phyloP scores from a whole-genome alignment of 2,329 filamentous ascomycete species.

The Pseudophaeomoniella oleicola region DNA sequence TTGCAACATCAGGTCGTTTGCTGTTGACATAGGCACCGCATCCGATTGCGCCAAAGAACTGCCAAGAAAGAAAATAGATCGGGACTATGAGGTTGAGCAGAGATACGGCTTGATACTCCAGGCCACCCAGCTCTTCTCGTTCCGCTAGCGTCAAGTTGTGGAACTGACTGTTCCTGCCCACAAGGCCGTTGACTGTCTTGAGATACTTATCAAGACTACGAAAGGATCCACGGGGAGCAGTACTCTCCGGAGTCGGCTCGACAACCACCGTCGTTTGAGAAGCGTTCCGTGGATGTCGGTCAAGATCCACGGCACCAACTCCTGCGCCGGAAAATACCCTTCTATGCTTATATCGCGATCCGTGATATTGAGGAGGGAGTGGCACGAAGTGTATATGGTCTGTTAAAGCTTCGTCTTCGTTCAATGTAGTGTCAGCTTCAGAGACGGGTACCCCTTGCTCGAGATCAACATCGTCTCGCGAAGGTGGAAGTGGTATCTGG shows the following conservation, averaged over 20 bases:
- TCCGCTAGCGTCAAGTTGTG: slow-evolving; percentile 28
- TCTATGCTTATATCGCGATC: slow-evolving; percentile 3
- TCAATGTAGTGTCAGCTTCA: neutral
- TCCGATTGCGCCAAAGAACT: slow-evolving; percentile 27
- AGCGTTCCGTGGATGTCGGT: slow-evolving; percentile 9
- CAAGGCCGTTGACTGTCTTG: slow-evolving; percentile 11
- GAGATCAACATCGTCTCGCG: neutral
- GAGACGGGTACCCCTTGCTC: slow-evolving; percentile 1
- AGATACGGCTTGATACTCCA: slow-evolving; percentile 25
- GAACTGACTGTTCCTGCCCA: slow-evolving; percentile 35
- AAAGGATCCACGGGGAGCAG: neutral
- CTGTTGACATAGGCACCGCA: slow-evolving; percentile 28
- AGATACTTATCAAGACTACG: slow-evolving; percentile 9
- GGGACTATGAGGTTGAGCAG: slow-evolving; percentile 15
- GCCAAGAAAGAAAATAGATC: slow-evolving; percentile 28
- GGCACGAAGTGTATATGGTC: neutral
- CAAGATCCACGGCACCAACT: slow-evolving; percentile 7
- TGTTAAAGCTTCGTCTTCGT: neutral
- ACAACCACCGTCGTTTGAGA: neutral
- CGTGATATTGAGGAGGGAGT: neutral
- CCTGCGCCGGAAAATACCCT: slow-evolving; percentile 9
- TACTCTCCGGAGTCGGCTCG: neutral
- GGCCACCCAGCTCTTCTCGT: slow-evolving; percentile 25
- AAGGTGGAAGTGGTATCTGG: neutral
- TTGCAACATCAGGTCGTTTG: slow-evolving; percentile 20